Base-by-base conservation (phyloP, 2,329 filamentous ascomycete genomes). In the Lizonia empirigonia region DNA sequence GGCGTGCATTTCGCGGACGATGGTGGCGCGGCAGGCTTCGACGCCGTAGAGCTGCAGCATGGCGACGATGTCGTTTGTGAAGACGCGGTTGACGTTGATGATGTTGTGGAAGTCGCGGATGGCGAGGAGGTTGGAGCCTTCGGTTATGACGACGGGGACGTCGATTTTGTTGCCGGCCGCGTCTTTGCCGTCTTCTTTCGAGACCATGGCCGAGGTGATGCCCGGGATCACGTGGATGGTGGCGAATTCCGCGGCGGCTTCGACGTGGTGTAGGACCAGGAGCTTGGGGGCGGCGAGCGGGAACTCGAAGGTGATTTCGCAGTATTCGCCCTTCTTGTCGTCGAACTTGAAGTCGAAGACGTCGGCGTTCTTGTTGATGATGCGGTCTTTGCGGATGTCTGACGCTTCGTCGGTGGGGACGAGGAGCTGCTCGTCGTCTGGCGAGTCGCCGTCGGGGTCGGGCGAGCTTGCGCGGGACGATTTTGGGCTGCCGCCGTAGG, bases 41-140 rank as follows among this genome's bases (percentile, higher is more conserved):
- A 99, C 91, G 60, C 94, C 94, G 71, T 97, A 99, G 44, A 89
- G 82, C 19, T 82, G 78, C 12, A 97, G 84, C 73, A 97, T 89
- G 29, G 91, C 85, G 27, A 87, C 87, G 59, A 97, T 92, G 64
- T 96, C 93, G 78, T 99, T 99, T 59, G 93, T 97, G 74, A 89
- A 86, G 66, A 96, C 87, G 47, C 82, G 84, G 76, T 96, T 86
- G 1, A 91, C 89, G 74, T 97, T 86, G 76, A 97, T 89, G 71
- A 89, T 86, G 67, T 94, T 85, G 64, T 88, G 84, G 73, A 91
- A 94, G 54, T 89, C 86, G 71, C 94, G 91, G 88, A 99, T 96
- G 20, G 92, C 92, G 58, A 84, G 81, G 33, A 99, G 80, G 74
- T 97, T 99, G 63, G 92, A 88, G 52, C 94, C 94, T 20, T 88